phyloP scores from a whole-genome alignment of 2,329 filamentous ascomycete genomes.

The Hysterium pulicare region DNA sequence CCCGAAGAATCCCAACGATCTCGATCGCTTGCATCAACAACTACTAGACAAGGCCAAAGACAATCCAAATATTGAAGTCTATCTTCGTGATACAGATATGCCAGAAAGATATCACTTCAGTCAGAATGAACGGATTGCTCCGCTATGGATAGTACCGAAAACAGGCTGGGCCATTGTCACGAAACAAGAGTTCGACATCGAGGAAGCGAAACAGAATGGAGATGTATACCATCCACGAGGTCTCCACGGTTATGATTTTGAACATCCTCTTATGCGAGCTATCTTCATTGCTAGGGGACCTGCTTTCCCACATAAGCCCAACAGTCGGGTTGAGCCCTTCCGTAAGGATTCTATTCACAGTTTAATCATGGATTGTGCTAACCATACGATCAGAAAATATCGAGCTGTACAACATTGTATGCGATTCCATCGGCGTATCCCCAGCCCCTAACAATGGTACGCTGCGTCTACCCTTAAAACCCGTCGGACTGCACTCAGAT shows the following conservation, averaged over 20 bases:
- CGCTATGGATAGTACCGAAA: slow-evolving; percentile 89
- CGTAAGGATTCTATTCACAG: slow-evolving; percentile 57
- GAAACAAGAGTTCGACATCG: slow-evolving; percentile 72
- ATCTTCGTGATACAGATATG: slow-evolving; percentile 84
- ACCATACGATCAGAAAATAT: slow-evolving; percentile 68
- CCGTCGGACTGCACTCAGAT: slow-evolving; percentile 59
- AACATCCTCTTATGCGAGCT: slow-evolving; percentile 91
- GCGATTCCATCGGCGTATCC: slow-evolving; percentile 74
- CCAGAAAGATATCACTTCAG: slow-evolving; percentile 89
- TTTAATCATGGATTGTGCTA: slow-evolving; percentile 17
- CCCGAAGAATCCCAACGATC: slow-evolving; percentile 65
- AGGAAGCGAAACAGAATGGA: slow-evolving; percentile 61
- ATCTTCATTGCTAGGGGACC: slow-evolving; percentile 92
- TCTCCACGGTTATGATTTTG: slow-evolving; percentile 91
- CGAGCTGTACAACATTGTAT: slow-evolving; percentile 92
- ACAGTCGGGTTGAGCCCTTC: slow-evolving; percentile 75
- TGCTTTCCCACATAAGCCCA: slow-evolving; percentile 81
- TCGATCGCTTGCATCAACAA: slow-evolving; percentile 64
- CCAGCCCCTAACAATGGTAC: slow-evolving; percentile 86
- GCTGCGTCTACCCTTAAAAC: slow-evolving; percentile 65
- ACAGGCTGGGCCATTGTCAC: slow-evolving; percentile 89
- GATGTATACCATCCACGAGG: slow-evolving; percentile 75
- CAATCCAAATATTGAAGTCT: slow-evolving; percentile 76
- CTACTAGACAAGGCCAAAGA: slow-evolving; percentile 52
- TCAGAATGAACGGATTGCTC: slow-evolving; percentile 84